phyloP scores from a whole-genome alignment of 345 rosid genomes.

The Corchorus capsularis region DNA sequence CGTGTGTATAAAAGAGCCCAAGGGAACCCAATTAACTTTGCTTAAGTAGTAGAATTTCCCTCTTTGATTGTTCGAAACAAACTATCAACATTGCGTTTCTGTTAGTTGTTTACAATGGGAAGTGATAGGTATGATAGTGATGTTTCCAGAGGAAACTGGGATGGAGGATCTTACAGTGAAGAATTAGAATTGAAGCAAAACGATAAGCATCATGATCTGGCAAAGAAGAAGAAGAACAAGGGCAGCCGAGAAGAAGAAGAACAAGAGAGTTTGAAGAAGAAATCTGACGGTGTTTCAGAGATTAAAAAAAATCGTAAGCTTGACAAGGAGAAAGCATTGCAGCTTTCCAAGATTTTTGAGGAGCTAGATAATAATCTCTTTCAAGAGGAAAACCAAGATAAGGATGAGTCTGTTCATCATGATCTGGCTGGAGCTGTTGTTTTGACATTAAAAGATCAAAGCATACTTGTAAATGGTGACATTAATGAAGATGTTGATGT shows the following conservation, averaged over 20 bases:
- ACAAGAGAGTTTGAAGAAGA: conserved; percentile 73
- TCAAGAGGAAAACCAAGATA: conserved; percentile 75
- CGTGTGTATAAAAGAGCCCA: no score
- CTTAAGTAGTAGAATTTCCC: no score
- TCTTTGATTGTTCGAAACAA: no score
- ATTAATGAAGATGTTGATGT: conserved; percentile 84
- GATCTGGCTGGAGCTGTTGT: conserved; percentile 91
- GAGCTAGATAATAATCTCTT: conserved; percentile 82
- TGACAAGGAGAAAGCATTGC: conserved; percentile 80
- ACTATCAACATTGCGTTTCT: no score
- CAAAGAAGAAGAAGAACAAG: conserved; percentile 19
- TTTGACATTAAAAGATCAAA: conserved; percentile 92
- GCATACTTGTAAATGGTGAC: conserved; percentile 78
- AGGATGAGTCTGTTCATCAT: conserved; percentile 44
- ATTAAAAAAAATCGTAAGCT: conserved; percentile 75
- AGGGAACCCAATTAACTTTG: no score
- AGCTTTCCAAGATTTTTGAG: conserved; percentile 78
- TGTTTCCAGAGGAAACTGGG: conserved; percentile 29
- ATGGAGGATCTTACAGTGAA: conserved; percentile 25
- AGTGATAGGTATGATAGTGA: conserved; percentile 8
- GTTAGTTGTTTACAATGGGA: conserved; percentile 11
- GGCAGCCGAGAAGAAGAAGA: conserved; percentile 34
- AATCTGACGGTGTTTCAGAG: conserved; percentile 68
- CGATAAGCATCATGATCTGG: conserved; percentile 41
- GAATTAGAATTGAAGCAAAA: conserved; percentile 27